A percentile compares a stretch with the other conserved stretches of the same genome.
These are phyloP conservation scores for Penicillium sp. DNA, from an alignment of 2,329 filamentous ascomycete species.

Conservation along the genomic window DNA sequence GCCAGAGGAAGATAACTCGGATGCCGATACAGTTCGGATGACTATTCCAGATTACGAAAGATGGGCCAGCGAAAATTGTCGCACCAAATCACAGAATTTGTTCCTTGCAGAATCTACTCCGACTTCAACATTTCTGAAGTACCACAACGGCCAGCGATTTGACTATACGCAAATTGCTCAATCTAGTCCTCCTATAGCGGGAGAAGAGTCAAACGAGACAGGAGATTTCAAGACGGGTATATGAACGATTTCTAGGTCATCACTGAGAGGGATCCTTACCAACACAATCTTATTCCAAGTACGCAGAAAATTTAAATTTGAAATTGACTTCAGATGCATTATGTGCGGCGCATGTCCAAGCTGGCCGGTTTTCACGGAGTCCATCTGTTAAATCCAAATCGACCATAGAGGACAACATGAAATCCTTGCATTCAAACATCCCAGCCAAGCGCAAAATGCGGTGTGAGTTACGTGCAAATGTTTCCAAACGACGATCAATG, in stretches of 20 bases:
- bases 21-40: too few relatives aligned
- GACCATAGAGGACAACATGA: not conserved
- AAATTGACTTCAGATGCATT: not conserved
- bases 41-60: too few relatives aligned
- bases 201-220: not conserved
- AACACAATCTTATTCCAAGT: not conserved
- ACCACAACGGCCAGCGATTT: not conserved
- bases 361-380: not conserved
- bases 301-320: not conserved
- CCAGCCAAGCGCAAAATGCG: conserved; percentile 1
- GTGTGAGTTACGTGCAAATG: not conserved
- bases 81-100: too few relatives aligned
- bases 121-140: too few relatives aligned
- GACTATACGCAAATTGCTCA: not conserved
- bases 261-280: not conserved
- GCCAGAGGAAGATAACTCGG: not conserved
- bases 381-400: not conserved
- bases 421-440: not conserved
- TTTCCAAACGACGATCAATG: not conserved
- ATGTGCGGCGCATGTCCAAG: not conserved
- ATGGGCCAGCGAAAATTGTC: too few relatives aligned
- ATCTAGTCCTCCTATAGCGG: not conserved
- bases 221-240: not conserved
- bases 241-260: not conserved
- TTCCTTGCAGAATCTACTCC: too few relatives aligned